A percentile compares a stretch with the other conserved stretches of the same genome.
phyloP scores from a whole-genome alignment of 768 basidiomycete genomes.

The Cyathus striatus region DNA sequence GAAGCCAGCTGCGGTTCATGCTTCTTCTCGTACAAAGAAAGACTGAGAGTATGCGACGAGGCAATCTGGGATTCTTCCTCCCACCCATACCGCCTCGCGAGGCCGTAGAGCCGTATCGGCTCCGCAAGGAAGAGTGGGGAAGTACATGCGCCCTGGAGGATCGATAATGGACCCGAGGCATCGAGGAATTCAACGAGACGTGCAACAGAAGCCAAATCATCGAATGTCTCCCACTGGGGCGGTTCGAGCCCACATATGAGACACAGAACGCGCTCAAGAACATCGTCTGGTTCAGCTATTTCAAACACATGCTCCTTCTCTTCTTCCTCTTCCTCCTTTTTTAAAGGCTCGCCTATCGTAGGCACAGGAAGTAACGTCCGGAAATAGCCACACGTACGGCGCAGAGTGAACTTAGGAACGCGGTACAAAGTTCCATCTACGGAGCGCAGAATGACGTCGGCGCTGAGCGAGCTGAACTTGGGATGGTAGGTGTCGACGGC shows the following conservation, averaged over 20 bases:
- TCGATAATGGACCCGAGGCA: conserved; percentile 35
- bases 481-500: conserved; percentile 18
- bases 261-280: conserved; percentile 31
- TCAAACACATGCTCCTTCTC: conserved; percentile 12
- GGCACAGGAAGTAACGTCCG: conserved; percentile 30
- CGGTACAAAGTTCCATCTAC: conserved; percentile 37
- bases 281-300: conserved; percentile 26
- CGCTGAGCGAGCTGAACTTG: conserved; percentile 32
- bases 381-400: conserved; percentile 35
- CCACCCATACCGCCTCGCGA: conserved; percentile 41
- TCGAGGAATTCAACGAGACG: conserved; percentile 41
- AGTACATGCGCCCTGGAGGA: conserved; percentile 35
- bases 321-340: conserved; percentile 1
- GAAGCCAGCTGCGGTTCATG: conserved; percentile 22
- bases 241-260: conserved; percentile 36
- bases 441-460: conserved; percentile 37
- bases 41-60: conserved; percentile 31
- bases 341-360: not conserved
- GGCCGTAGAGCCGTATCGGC: conserved; percentile 44
- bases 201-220: conserved; percentile 32
- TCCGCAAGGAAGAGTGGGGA: conserved; percentile 34
- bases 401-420: conserved; percentile 35
- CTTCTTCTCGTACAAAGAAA: conserved; percentile 31
- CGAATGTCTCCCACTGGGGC: conserved; percentile 32
- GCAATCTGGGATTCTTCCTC: conserved; percentile 36